A percentile compares a stretch with the other conserved stretches of the same genome.
phyloP scores from a whole-genome alignment of 2,329 filamentous ascomycete genomes.

The Aspergillus intermedius region DNA sequence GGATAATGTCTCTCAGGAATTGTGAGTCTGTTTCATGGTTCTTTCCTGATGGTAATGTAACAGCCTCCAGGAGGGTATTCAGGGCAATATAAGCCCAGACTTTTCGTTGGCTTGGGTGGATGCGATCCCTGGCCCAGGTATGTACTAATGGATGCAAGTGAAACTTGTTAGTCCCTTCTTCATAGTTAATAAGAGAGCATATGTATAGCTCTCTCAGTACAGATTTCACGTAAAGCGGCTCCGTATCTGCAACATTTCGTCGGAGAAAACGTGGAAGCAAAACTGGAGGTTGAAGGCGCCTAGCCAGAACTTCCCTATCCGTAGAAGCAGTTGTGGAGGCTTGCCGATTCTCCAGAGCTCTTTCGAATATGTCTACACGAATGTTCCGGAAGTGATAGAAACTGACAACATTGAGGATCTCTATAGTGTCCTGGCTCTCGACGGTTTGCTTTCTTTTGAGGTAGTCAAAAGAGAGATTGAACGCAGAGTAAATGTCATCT shows the following conservation, averaged over 20 bases:
- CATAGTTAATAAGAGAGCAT: slow-evolving; percentile 13
- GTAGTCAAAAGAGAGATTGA: slow-evolving; percentile 4
- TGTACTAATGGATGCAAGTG: slow-evolving; percentile 30
- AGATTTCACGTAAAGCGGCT: slow-evolving; percentile 5
- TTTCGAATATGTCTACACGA: slow-evolving; percentile 6
- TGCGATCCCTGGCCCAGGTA: slow-evolving; percentile 22
- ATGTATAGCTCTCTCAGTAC: slow-evolving; percentile 10
- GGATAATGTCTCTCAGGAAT: slow-evolving; percentile 18
- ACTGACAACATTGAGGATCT: slow-evolving; percentile 7
- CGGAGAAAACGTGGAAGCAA: slow-evolving; percentile 2
- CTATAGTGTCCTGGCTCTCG: slow-evolving; percentile 6
- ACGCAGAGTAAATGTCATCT: slow-evolving; percentile 3
- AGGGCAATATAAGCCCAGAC: slow-evolving; percentile 8
- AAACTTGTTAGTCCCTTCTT: slow-evolving; percentile 15
- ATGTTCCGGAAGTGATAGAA: slow-evolving; percentile 9
- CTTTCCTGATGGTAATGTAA: slow-evolving; percentile 7
- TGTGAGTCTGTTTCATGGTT: slow-evolving; percentile 6
- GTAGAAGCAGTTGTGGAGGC: neutral
- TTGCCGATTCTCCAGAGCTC: slow-evolving; percentile 5
- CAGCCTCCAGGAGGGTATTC: slow-evolving; percentile 10
- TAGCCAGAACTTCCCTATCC: neutral
- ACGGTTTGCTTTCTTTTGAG: slow-evolving; percentile 4
- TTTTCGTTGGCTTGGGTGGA: slow-evolving; percentile 10
- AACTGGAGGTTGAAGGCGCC: slow-evolving; percentile 1
- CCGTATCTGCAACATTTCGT: slow-evolving; percentile 1